phyloP scores from a whole-genome alignment of 192 early-diverging fungal genomes.

The Coemansia sp. region DNA sequence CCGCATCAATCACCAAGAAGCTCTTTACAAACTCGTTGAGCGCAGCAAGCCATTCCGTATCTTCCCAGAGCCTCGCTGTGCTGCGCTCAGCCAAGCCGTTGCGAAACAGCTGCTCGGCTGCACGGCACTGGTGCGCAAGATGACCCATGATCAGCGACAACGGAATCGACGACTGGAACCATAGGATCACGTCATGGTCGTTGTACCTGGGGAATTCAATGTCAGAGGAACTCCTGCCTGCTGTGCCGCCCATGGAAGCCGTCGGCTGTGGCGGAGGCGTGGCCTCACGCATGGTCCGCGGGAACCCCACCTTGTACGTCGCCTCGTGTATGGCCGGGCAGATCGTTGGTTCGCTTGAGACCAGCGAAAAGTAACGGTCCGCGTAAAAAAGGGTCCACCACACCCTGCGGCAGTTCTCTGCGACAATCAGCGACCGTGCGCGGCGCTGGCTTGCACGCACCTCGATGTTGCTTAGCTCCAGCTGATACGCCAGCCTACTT shows the following conservation, averaged over 20 bases:
- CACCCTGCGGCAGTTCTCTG: constrained; percentile 57
- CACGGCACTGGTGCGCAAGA: constrained; percentile 47
- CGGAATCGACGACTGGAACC: constrained; percentile 57
- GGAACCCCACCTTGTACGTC: constrained; percentile 52
- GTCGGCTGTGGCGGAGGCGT: constrained; percentile 39
- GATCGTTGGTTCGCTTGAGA: constrained; percentile 48
- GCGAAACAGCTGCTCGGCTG: constrained; percentile 52
- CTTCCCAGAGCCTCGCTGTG: constrained; percentile 41
- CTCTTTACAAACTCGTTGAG: constrained; percentile 50
- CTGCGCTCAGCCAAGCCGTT: constrained; percentile 48
- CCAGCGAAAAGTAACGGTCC: constrained; percentile 54
- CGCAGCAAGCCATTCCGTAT: constrained; percentile 45
- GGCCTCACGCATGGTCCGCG: constrained; percentile 54
- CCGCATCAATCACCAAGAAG: constrained; percentile 55
- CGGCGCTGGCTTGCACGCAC: constrained; percentile 53
- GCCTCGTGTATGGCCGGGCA: constrained; percentile 51
- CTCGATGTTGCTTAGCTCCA: constrained; percentile 54
- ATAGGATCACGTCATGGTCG: constrained; percentile 56
- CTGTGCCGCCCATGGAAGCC: neutral
- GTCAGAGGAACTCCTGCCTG: constrained; percentile 2
- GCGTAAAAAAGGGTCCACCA: constrained; percentile 58
- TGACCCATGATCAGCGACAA: constrained; percentile 57
- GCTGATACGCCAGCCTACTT: constrained; percentile 52
- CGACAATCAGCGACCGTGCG: constrained; percentile 55
- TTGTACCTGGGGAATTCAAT: constrained; percentile 52